Conservation (phyloP, 768 basidiomycete genomes). For the Mycena venus region DNA sequence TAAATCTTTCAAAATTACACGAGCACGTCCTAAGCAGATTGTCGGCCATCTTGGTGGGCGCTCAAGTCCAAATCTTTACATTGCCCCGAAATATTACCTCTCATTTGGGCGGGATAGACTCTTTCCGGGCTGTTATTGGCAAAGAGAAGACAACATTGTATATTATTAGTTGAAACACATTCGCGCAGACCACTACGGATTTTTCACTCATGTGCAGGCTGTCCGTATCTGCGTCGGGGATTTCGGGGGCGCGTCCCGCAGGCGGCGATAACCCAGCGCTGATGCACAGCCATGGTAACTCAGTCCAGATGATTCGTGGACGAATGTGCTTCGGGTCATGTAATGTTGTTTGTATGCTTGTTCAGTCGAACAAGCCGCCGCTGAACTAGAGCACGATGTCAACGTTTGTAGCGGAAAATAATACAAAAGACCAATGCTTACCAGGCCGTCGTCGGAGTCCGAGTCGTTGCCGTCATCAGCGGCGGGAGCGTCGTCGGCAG, state of each 20-base stretch:
- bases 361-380: conserved; percentile 3
- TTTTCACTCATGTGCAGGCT: neutral
- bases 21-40: too few relatives aligned
- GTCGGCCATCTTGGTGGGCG: too few relatives aligned
- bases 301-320: neutral
- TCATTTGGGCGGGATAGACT: too few relatives aligned
- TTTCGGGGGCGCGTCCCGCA: neutral
- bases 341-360: neutral
- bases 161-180: neutral
- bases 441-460: conserved; percentile 18
- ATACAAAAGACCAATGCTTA: too few relatives aligned
- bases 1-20: too few relatives aligned
- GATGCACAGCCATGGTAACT: neutral
- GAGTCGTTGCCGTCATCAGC: neutral
- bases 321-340: neutral
- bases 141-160: too few relatives aligned
- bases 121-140: too few relatives aligned
- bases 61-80: too few relatives aligned
- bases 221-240: neutral
- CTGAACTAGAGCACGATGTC: neutral
- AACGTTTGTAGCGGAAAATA: neutral
- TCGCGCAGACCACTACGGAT: neutral
- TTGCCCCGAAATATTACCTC: too few relatives aligned
- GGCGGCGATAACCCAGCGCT: neutral
- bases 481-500: neutral